These are phyloP conservation scores for Dalbergia cultrata DNA, from an alignment of 306 rosid genomes.

Conservation along the genomic window DNA sequence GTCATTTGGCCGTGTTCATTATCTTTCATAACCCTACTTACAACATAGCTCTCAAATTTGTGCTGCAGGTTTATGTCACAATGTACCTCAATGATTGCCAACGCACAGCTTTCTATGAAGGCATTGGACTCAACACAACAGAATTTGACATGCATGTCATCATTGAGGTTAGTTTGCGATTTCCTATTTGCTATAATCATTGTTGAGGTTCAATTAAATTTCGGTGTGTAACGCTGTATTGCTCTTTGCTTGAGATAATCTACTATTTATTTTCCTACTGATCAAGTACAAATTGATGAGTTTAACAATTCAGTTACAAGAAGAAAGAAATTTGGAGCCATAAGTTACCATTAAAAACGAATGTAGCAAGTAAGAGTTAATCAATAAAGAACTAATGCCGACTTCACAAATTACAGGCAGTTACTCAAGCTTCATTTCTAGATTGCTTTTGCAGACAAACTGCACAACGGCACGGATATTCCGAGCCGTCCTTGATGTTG, in stretches of 20 bases:
- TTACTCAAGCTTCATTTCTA: slow-evolving; percentile 1
- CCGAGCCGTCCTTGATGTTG: slow-evolving; percentile 96
- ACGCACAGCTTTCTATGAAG: slow-evolving; percentile 93
- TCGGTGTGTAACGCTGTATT: not conserved
- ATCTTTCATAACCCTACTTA: slow-evolving; percentile 4
- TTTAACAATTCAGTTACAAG: not conserved
- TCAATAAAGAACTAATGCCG: slow-evolving; percentile 10
- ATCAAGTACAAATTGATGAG: not conserved
- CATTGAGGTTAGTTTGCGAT: slow-evolving; percentile 74
- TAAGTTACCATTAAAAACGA: slow-evolving; percentile 6
- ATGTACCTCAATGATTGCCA: slow-evolving; percentile 99
- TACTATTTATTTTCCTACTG: not conserved
- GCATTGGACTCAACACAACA: slow-evolving; percentile 93
- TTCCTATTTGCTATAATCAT: not conserved
- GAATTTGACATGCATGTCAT: slow-evolving; percentile 99
- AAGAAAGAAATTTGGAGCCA: slow-evolving; percentile 16
- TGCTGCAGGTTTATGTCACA: slow-evolving; percentile 90
- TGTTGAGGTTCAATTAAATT: not conserved
- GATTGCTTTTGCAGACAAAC: slow-evolving; percentile 73
- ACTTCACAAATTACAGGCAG: slow-evolving; percentile 4
- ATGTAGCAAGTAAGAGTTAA: slow-evolving; percentile 2
- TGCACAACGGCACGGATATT: slow-evolving; percentile 95
- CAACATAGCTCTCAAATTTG: slow-evolving; percentile 29
- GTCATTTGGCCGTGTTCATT: not conserved
- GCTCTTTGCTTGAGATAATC: not conserved